Conservation (phyloP, 441 rosid genomes). For the Adansonia madagascariensis region DNA sequence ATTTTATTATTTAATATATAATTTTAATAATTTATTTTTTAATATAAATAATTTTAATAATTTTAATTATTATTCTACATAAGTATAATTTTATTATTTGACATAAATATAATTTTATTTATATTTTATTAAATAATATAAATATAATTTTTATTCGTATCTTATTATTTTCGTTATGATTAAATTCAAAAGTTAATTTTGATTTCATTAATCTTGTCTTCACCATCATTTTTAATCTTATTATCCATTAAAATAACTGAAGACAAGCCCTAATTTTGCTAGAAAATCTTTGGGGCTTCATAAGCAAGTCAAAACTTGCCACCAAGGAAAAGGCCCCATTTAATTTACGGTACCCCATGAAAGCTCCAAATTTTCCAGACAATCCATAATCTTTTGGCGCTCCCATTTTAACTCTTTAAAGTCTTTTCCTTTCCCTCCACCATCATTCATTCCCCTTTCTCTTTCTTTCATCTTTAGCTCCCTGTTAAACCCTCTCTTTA, state of each 20-base stretch:
- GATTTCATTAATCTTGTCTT: background rate
- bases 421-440: conserved; percentile 41
- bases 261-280: background rate
- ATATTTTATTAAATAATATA: too few species aligned
- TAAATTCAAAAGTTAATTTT: background rate
- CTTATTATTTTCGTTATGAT: too few species aligned
- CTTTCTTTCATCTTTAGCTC: background rate
- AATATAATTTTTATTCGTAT: too few species aligned
- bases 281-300: background rate
- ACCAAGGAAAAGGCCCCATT: background rate
- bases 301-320: background rate
- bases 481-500: conserved; percentile 25
- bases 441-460: background rate
- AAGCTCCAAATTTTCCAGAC: conserved; percentile 34
- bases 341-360: background rate
- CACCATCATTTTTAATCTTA: background rate
- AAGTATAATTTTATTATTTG: too few species aligned
- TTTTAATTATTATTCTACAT: too few species aligned
- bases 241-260: too few species aligned
- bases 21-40: too few species aligned
- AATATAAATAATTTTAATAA: too few species aligned
- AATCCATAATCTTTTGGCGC: conserved; percentile 32
- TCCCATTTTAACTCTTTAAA: conserved; percentile 32
- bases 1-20: too few species aligned
- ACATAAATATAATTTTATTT: too few species aligned